These are phyloP conservation scores for Davidsoniella australis DNA, from an alignment of 2,329 filamentous ascomycete genomes.

Conservation along the genomic window DNA sequence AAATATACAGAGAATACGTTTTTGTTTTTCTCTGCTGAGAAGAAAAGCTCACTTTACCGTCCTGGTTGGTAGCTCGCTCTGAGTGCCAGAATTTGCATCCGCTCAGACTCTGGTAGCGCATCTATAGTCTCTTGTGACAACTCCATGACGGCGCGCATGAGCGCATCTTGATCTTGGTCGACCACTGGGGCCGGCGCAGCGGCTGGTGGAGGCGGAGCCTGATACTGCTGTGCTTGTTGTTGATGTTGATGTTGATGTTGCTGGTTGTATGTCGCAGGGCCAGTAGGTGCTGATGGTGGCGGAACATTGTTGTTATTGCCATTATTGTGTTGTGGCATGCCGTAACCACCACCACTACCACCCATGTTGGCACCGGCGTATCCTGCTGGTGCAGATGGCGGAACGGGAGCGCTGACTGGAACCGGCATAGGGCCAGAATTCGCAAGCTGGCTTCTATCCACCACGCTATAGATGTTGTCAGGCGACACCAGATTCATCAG, in stretches of 20 bases:
- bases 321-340: neutral
- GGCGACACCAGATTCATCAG: constrained; percentile 86
- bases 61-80: constrained; percentile 38
- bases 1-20: neutral
- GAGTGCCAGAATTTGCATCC: constrained; percentile 63
- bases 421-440: constrained; percentile 21
- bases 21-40: neutral
- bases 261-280: constrained; percentile 20
- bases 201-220: constrained; percentile 18
- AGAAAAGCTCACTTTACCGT: neutral
- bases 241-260: constrained; percentile 18
- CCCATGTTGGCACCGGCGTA: neutral
- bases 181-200: constrained; percentile 20
- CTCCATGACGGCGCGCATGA: constrained; percentile 66
- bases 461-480: constrained; percentile 61
- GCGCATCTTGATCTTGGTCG: constrained; percentile 46
- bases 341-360: neutral
- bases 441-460: constrained; percentile 38
- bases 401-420: constrained; percentile 21
- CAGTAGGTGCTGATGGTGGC: constrained; percentile 17
- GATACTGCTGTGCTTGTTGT: constrained; percentile 18
- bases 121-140: constrained; percentile 71
- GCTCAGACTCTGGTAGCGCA: constrained; percentile 55
- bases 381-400: constrained; percentile 16
- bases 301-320: constrained; percentile 16